These are phyloP conservation scores for Leucosporidium scottii DNA, from an alignment of 768 basidiomycete species.

Conservation along the genomic window DNA sequence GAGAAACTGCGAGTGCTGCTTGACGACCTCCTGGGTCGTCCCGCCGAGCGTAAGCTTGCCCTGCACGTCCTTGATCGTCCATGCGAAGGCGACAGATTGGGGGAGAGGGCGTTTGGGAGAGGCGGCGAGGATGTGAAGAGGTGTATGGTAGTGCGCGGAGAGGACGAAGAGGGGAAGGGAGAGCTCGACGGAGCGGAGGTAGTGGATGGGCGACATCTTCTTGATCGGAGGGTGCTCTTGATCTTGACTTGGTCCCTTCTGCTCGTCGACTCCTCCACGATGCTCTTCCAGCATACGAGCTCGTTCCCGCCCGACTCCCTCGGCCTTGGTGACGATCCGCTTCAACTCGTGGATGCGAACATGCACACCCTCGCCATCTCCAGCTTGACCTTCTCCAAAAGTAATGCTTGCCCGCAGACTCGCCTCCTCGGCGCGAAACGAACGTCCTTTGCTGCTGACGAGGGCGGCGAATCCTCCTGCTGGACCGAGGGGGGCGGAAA, in stretches of 20 bases:
- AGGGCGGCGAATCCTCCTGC: neutral
- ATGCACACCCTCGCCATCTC: constrained; percentile 3
- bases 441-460: neutral
- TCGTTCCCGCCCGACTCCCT: neutral
- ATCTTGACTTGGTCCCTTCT: neutral
- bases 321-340: neutral
- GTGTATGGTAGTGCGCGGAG: constrained; percentile 22
- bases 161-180: constrained; percentile 16
- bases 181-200: constrained; percentile 10
- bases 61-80: constrained; percentile 3
- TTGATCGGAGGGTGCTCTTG: too few relatives aligned
- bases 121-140: constrained; percentile 3
- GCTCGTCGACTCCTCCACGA: neutral
- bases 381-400: neutral
- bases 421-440: neutral
- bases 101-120: constrained; percentile 1
- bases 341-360: constrained; percentile 21
- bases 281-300: neutral
- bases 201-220: neutral
- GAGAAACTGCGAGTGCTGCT: constrained; percentile 15
- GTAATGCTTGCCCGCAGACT: neutral
- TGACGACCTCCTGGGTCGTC: neutral
- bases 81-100: constrained; percentile 21
- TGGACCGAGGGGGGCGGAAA: neutral
- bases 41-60: constrained; percentile 7